Evolutionary conservation across 352 stramenopile species (phyloP).

Genomic region (Phytophthora multivora): DNA sequence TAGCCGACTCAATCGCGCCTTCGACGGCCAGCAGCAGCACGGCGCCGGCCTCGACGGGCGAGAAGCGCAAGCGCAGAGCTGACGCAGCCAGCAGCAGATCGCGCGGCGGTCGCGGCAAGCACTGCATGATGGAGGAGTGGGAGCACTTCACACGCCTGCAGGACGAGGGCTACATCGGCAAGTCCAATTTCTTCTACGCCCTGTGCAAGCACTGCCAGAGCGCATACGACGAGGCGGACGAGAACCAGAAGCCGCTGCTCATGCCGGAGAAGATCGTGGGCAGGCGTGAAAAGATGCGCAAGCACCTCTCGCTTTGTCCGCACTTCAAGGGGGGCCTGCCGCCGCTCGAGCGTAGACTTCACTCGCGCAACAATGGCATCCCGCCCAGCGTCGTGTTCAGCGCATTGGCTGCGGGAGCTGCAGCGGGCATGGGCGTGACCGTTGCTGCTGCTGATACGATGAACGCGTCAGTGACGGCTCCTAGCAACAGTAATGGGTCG

Average conservation of each 20-base stretch:
- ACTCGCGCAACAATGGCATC: constrained; percentile 26
- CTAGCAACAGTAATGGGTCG: constrained; percentile 19
- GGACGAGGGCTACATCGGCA: constrained; percentile 82
- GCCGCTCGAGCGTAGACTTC: constrained; percentile 43
- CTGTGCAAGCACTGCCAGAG: constrained; percentile 73
- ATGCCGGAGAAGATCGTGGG: constrained; percentile 73
- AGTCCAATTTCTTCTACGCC: constrained; percentile 83
- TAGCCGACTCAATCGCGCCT: too few species aligned
- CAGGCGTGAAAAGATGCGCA: constrained; percentile 79
- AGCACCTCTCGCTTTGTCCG: constrained; percentile 63
- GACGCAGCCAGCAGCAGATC: constrained; percentile 36
- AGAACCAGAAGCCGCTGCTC: constrained; percentile 59
- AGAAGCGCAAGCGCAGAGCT: constrained; percentile 64
- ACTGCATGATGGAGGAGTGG: constrained; percentile 88
- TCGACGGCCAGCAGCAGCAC: neutral
- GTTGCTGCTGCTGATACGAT: neutral
- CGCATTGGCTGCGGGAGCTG: constrained; percentile 9
- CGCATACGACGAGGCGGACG: constrained; percentile 57
- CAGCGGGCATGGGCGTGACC: neutral
- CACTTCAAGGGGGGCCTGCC: constrained; percentile 74
- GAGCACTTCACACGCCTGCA: constrained; percentile 75
- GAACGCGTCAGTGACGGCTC: neutral
- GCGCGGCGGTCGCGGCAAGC: constrained; percentile 62
- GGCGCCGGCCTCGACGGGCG: constrained; percentile 20
- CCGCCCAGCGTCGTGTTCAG: constrained; percentile 22